These are phyloP conservation scores for Arabidopsis suecica DNA, from an alignment of 345 rosid genomes.

Conservation along the genomic window DNA sequence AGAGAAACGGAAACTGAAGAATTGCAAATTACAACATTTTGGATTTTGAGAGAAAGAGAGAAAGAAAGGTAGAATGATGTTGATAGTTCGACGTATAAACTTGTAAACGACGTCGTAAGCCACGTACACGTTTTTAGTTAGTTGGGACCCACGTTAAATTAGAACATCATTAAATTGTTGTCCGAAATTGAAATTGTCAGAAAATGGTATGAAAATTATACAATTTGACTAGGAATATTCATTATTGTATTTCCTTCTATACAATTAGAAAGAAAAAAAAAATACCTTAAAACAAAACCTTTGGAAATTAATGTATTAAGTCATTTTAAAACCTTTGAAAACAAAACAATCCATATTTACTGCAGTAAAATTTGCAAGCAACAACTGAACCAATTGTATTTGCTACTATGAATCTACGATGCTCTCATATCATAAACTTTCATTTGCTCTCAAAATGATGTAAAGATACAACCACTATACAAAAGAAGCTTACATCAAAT, in stretches of 20 bases:
- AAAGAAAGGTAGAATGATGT: conserved; percentile 20
- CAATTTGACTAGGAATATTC: not conserved
- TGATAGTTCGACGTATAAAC: not conserved
- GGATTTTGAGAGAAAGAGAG: conserved; percentile 4
- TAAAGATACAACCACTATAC: not conserved
- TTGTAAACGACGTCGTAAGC: conserved; percentile 17
- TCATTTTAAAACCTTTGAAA: too few species aligned
- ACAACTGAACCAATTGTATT: too few species aligned
- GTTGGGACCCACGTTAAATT: not conserved
- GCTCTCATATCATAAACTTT: not conserved
- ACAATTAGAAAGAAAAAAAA: not conserved
- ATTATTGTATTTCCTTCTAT: not conserved
- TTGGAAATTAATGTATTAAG: too few species aligned
- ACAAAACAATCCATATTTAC: too few species aligned
- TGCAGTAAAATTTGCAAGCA: too few species aligned
- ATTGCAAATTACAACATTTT: conserved; percentile 1
- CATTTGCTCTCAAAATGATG: not conserved
- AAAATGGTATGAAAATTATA: not conserved
- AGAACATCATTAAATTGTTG: not conserved
- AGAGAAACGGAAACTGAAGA: conserved; percentile 25
- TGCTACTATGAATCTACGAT: not conserved
- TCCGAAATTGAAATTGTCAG: not conserved
- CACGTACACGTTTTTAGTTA: not conserved
- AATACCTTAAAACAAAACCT: too few species aligned
- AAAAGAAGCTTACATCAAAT: conserved; percentile 1